Percentiles rank a stretch among this genome's conserved stretches.
These are phyloP conservation scores for Centaurea solstitialis DNA, from an alignment of 129 eudicot genomes.

Conservation along the genomic window DNA sequence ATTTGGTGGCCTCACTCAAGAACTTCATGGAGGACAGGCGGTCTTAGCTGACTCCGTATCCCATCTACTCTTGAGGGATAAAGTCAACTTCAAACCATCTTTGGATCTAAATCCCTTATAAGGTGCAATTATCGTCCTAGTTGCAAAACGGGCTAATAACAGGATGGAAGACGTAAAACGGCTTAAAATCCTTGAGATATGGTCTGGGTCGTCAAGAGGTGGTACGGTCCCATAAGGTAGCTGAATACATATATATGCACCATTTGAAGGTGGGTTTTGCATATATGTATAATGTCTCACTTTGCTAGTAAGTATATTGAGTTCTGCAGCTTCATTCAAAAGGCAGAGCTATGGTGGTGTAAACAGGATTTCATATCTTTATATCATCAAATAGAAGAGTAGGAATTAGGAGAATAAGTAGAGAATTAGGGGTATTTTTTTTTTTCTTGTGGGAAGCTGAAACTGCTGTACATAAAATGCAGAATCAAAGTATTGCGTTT, in stretches of 20 bases:
- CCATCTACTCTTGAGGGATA: slow-evolving; percentile 67
- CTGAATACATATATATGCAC: neutral
- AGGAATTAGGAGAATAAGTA: slow-evolving; percentile 29
- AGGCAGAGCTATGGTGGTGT: slow-evolving; percentile 24
- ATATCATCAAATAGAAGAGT: slow-evolving; percentile 32
- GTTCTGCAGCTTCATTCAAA: slow-evolving; percentile 11
- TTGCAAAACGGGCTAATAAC: slow-evolving; percentile 18
- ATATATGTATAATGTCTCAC: neutral
- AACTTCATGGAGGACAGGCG: slow-evolving; percentile 51
- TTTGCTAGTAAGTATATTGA: slow-evolving; percentile 25
- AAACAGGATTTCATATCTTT: slow-evolving; percentile 27
- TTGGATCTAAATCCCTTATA: slow-evolving; percentile 49
- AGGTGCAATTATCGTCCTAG: slow-evolving; percentile 19
- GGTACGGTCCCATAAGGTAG: neutral
- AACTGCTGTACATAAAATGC: slow-evolving; percentile 41
- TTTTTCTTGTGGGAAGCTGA: slow-evolving; percentile 22
- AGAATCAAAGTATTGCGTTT: slow-evolving; percentile 22
- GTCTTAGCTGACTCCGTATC: slow-evolving; percentile 76
- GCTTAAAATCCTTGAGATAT: slow-evolving; percentile 12
- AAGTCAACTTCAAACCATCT: slow-evolving; percentile 52
- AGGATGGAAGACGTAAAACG: slow-evolving; percentile 17
- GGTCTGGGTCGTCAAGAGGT: neutral
- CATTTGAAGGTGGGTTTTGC: slow-evolving; percentile 25
- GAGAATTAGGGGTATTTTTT: slow-evolving; percentile 17
- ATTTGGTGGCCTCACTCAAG: slow-evolving; percentile 52